These are phyloP conservation scores for Periconia digitata DNA, from an alignment of 2,329 filamentous ascomycete species.

Conservation along the genomic window DNA sequence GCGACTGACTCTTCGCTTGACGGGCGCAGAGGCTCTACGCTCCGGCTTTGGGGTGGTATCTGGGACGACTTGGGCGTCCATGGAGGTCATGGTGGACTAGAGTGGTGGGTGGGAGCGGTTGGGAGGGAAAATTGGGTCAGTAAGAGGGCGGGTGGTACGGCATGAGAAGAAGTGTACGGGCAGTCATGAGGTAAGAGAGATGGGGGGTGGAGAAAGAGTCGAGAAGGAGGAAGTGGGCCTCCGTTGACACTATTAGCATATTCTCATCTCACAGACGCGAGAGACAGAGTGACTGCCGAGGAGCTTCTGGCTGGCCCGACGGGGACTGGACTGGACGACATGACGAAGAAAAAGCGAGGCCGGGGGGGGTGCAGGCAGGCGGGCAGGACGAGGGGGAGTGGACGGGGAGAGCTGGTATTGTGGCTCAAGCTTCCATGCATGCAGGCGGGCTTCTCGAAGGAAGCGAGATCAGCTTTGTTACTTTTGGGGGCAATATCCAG, in stretches of 20 bases:
- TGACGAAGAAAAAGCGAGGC: constrained; percentile 26
- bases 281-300: constrained; percentile 24
- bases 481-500: constrained; percentile 29
- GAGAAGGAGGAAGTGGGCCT: constrained; percentile 38
- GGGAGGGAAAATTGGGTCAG: neutral
- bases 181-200: constrained; percentile 36
- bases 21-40: constrained; percentile 57
- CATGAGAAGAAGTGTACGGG: constrained; percentile 21
- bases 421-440: constrained; percentile 42
- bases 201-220: neutral
- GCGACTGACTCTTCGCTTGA: constrained; percentile 84
- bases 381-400: constrained; percentile 29
- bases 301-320: constrained; percentile 30
- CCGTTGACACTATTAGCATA: constrained; percentile 22
- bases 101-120: neutral
- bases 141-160: neutral
- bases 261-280: no score
- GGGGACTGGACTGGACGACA: constrained; percentile 23
- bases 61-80: constrained; percentile 35
- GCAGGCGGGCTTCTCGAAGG: constrained; percentile 42
- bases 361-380: constrained; percentile 24
- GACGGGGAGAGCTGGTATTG: constrained; percentile 35
- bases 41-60: constrained; percentile 35
- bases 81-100: constrained; percentile 16
- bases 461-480: constrained; percentile 25